Conservation (phyloP, 2,329 filamentous ascomycete genomes). For the Teratosphaeria viscida region DNA sequence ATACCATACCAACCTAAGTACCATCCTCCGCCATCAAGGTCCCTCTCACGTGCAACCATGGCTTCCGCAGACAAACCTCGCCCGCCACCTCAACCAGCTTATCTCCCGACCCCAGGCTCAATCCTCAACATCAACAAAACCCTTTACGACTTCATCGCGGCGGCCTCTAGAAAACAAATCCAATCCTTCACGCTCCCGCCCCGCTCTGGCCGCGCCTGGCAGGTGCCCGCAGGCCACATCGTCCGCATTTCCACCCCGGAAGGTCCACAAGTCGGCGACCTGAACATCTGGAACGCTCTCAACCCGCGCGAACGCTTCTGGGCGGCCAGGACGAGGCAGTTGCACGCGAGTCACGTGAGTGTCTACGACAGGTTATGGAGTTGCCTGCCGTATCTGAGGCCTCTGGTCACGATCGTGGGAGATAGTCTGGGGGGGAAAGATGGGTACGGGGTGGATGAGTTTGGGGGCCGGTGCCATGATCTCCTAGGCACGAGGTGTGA, state of each 20-base stretch:
- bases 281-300: conserved; percentile 69
- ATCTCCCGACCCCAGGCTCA: conserved; percentile 19
- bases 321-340: conserved; percentile 67
- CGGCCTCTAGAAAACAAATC: conserved; percentile 13
- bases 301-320: conserved; percentile 76
- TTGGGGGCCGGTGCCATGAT: conserved; percentile 62
- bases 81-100: conserved; percentile 21
- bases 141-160: conserved; percentile 20
- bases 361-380: conserved; percentile 69
- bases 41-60: conserved; percentile 1
- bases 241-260: conserved; percentile 64
- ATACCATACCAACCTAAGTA: not conserved
- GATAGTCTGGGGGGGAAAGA: conserved; percentile 47
- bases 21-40: not conserved
- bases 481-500: conserved; percentile 74
- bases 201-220: conserved; percentile 63
- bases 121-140: conserved; percentile 18
- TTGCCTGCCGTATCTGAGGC: conserved; percentile 64
- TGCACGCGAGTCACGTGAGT: conserved; percentile 65
- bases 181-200: conserved; percentile 49
- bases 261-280: conserved; percentile 71
- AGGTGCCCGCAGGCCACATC: conserved; percentile 56
- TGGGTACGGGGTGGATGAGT: conserved; percentile 31
- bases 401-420: conserved; percentile 55
- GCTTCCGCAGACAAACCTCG: not conserved